phyloP scores from a whole-genome alignment of 768 basidiomycete genomes.

The Termitomyces heimii region DNA sequence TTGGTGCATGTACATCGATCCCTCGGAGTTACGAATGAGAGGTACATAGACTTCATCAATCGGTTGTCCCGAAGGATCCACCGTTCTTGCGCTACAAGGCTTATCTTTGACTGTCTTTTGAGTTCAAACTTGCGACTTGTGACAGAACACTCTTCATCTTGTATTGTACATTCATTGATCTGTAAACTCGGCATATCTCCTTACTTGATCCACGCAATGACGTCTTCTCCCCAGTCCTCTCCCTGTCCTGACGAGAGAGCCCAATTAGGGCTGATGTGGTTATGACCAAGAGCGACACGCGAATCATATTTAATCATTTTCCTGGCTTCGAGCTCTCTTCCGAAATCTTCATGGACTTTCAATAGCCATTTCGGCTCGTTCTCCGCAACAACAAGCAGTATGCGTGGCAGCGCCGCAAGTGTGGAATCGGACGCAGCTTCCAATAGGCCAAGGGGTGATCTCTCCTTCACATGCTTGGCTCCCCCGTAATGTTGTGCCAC shows the following conservation, averaged over 20 bases:
- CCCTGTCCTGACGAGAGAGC: constrained; percentile 48
- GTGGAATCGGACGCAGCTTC: constrained; percentile 25
- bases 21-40: neutral
- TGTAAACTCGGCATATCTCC: neutral
- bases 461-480: constrained; percentile 27
- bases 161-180: neutral
- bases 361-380: constrained; percentile 44
- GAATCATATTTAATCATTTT: constrained; percentile 23
- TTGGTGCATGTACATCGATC: neutral
- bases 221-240: constrained; percentile 56
- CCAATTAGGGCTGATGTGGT: constrained; percentile 54
- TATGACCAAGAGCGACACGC: constrained; percentile 45
- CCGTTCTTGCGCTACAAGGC: neutral
- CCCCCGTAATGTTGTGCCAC: constrained; percentile 34
- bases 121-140: too few relatives aligned
- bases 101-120: neutral
- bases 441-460: constrained; percentile 37
- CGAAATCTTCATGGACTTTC: constrained; percentile 30
- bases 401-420: constrained; percentile 35
- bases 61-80: neutral
- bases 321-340: constrained; percentile 30
- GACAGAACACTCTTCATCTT: neutral
- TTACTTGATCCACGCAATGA: constrained; percentile 29
- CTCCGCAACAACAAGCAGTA: constrained; percentile 46
- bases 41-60: neutral